Base-by-base conservation (phyloP, 176 grass and related monocot genomes). In the Oryza brachyantha region DNA sequence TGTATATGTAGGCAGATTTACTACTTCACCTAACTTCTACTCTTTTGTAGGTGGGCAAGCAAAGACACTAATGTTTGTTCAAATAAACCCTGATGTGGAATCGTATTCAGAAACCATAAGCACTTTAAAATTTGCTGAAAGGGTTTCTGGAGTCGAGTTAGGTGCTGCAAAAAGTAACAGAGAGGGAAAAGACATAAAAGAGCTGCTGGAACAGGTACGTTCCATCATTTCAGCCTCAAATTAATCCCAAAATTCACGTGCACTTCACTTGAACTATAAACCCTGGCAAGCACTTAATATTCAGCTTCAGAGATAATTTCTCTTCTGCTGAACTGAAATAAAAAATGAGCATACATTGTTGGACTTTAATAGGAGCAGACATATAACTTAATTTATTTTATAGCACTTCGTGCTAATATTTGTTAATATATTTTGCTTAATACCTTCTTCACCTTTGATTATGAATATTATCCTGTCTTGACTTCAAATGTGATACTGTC, bases 131-230 rank as follows among this genome's bases (percentile, higher is more conserved):
- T 98, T 98, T 80, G 95, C 95, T 17, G 95, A 98, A 87, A 94
- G 95, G 37, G 95, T 98, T 69, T 98, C 95, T 84, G 95, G 95
- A 52, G 95, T 98, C 38, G 95, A 98, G 37, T 94, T 98, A 83
- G 95, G 95, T 72, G 95, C 90, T 65, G 95, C 95, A 59, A 88
- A 74, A 68, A 98, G 92, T 38, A 98, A 94, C 80, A 94, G 88
- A 90, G 95, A 98, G 68, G 95, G 95, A 65, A 98, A 92, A 82
- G 92, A 94, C 83, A 90, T 98, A 73, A 98, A 98, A 91, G 95
- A 98, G 38, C 78, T 98, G 28, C 75, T 98, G 55, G 95, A 98
- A 84, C 95, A 98, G 91, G 95, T 91, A 70, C 40, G 64, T 67
- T 57, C 8, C 24, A 8, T 27, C 59, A 54, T 45, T 17, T 67